These are phyloP conservation scores for Arthrinium phaeospermum DNA, from an alignment of 2,329 filamentous ascomycete species.

Conservation along the genomic window DNA sequence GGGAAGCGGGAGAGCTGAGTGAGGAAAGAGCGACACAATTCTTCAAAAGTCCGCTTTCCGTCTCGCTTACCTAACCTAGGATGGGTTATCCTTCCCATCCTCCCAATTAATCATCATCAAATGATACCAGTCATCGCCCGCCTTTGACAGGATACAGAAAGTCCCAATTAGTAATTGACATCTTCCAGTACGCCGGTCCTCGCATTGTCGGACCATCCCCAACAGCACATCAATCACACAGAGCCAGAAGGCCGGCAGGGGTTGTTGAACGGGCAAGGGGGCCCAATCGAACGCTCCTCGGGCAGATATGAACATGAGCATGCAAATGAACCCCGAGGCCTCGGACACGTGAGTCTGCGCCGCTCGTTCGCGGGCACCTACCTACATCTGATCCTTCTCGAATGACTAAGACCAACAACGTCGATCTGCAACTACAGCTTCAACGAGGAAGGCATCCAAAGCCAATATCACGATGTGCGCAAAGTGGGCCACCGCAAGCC, in stretches of 20 bases:
- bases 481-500: background rate
- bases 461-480: background rate
- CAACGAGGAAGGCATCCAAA: background rate
- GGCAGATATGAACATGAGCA: background rate
- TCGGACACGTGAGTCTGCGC: conserved; percentile 13
- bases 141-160: background rate
- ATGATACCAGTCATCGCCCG: background rate
- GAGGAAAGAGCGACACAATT: background rate
- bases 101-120: background rate
- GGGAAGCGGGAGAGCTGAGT: background rate
- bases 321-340: background rate
- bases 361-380: background rate
- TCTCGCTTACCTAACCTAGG: conserved; percentile 5
- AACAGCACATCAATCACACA: background rate
- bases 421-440: background rate
- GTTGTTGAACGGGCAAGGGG: background rate
- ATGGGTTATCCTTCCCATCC: too few species aligned
- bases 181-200: background rate
- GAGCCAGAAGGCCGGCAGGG: background rate
- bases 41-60: background rate
- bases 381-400: background rate
- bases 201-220: background rate
- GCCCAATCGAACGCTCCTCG: background rate
- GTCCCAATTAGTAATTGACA: background rate
- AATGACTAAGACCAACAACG: background rate